Evolutionary conservation across 495 filamentous ascomycete species (phyloP), one percentile per base, ranked within the genome.

Genomic region (Rhypophila decipiens): DNA sequence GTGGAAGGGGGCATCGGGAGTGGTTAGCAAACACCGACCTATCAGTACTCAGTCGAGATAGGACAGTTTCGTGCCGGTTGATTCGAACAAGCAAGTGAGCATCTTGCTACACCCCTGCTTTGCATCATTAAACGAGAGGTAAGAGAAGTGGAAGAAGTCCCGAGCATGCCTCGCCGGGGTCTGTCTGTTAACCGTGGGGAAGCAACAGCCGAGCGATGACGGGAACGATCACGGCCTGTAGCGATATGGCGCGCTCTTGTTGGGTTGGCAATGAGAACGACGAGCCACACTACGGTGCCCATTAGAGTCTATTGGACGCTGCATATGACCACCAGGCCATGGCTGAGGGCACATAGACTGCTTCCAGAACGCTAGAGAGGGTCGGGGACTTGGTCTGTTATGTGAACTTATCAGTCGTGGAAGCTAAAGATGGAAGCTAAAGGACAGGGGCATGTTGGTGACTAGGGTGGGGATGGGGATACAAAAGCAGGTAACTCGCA

Each of bases 71-170:
- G 13, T 24, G 20, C 8, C 4, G 27, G 39, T 27, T 44, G 20
- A 5, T 42, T 44, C 5, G 42, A 29, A 24, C 42, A 44, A 18
- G 42, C 42, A 44, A 44, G 39, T 21, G 24, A 42, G 24, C 5
- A 29, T 35, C 42, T 44, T 22, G 15, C 39, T 29, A n/a, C n/a
- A n/a, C 20, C n/a, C 12, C 24, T 15, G 27, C 42, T 29, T 18
- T 44, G 23, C 42, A 44, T 33, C 24, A 9, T 24, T 11, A 3
- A 13, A 31, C 7, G 27, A 13, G 27, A 13, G 27, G 27, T 31
- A 31, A 7, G 13, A 31, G 27, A 7, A 31, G 27, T 31, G 27
- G 27, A 31, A 13, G 27, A 31, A 31, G 27, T 13, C 27, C 27
- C 27, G 27, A 7, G 7, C 13, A 31, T n/a, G n/a, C n/a, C n/a